phyloP scores from a whole-genome alignment of 176 grass and related monocot species.

The Melocanna baccifera region DNA sequence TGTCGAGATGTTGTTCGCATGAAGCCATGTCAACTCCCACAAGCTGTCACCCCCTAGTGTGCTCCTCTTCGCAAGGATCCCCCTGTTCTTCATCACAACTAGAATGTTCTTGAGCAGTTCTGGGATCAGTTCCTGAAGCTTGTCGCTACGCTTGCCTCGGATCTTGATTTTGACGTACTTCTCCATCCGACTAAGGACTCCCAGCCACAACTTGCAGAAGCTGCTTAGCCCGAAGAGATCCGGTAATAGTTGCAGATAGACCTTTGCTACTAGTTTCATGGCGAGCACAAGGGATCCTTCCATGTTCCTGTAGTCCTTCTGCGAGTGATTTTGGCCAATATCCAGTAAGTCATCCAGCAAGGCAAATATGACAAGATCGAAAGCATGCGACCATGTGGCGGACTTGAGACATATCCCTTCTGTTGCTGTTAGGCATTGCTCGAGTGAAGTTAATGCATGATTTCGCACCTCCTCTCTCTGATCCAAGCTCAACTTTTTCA shows the following conservation, averaged over 20 bases:
- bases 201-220: conserved; percentile 95
- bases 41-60: conserved; percentile 84
- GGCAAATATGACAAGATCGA: conserved; percentile 78
- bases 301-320: conserved; percentile 95
- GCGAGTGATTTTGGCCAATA: conserved; percentile 68
- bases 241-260: conserved; percentile 70
- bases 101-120: conserved; percentile 81
- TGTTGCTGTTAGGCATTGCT: conserved; percentile 62
- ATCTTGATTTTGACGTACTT: conserved; percentile 89
- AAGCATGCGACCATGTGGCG: conserved; percentile 72
- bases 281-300: conserved; percentile 77
- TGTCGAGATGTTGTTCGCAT: conserved; percentile 78
- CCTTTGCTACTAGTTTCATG: conserved; percentile 69
- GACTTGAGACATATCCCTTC: conserved; percentile 71
- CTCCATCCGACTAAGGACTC: conserved; percentile 91
- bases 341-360: conserved; percentile 89
- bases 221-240: conserved; percentile 72
- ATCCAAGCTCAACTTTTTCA: conserved; percentile 88
- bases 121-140: conserved; percentile 76
- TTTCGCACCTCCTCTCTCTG: conserved; percentile 92
- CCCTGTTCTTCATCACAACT: conserved; percentile 74
- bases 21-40: conserved; percentile 97
- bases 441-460: conserved; percentile 72
- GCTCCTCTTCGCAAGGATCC: conserved; percentile 92
- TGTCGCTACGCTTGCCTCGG: conserved; percentile 87